Conservation (phyloP, 2,329 filamentous ascomycete species). For the Gaeumannomyces tritici region DNA sequence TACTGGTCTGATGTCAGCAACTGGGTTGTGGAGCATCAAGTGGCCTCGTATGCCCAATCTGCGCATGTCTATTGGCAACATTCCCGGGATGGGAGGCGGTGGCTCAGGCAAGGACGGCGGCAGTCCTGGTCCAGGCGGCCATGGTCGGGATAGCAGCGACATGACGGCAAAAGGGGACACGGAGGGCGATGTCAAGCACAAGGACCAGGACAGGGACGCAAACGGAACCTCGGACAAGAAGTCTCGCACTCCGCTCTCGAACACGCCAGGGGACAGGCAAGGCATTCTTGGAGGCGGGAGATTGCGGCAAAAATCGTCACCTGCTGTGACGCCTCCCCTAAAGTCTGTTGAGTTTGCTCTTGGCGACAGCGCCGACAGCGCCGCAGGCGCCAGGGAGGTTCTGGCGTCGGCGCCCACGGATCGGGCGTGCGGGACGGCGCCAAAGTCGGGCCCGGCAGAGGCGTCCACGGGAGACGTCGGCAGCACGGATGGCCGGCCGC, state of each 20-base stretch:
- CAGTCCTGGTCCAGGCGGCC: not conserved
- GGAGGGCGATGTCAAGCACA: not conserved
- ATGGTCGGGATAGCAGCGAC: not conserved
- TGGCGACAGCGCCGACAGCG: not conserved
- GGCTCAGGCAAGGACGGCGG: not conserved
- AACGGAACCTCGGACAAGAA: not conserved
- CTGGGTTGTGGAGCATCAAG: not conserved
- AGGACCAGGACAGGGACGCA: not conserved
- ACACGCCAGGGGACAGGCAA: not conserved
- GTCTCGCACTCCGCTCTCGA: not conserved
- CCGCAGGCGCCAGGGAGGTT: not conserved
- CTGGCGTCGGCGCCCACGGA: not conserved
- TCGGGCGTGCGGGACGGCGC: too few species aligned
- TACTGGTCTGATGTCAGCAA: not conserved
- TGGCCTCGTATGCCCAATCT: constrained; percentile 3
- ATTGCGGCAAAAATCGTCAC: not conserved
- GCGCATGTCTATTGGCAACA: constrained; percentile 1
- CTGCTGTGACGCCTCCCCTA: not conserved
- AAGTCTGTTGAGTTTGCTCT: not conserved
- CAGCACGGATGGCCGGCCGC: not conserved
- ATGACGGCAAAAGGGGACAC: not conserved
- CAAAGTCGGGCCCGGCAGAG: not conserved
- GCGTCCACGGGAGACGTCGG: not conserved
- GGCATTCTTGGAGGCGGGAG: not conserved
- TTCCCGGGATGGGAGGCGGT: not conserved